A percentile compares a stretch with the other conserved stretches of the same genome.
Conservation (phyloP, 2,329 filamentous ascomycete genomes). For the Trichoderma citrinoviride region DNA sequence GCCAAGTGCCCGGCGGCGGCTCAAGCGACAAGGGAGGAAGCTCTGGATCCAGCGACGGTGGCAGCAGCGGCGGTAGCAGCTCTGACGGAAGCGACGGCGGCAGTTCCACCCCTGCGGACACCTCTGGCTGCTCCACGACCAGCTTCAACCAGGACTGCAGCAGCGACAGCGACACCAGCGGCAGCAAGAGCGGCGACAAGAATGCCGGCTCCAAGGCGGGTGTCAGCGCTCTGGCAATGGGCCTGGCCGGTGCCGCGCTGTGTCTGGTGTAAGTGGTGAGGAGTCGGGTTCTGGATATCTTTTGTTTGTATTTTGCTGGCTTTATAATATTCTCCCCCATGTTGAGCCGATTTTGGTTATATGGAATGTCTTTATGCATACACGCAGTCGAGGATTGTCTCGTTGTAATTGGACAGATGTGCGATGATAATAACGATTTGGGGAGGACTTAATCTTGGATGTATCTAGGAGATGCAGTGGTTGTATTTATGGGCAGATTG, state of each 20-base stretch:
- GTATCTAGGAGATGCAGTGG: not conserved
- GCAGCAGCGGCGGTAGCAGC: constrained; percentile 18
- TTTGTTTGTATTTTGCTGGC: not conserved
- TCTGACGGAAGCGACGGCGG: constrained; percentile 23
- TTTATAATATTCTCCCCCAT: not conserved
- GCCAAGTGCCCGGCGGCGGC: constrained; percentile 27
- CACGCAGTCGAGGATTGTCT: not conserved
- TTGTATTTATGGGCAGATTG: constrained; percentile 9
- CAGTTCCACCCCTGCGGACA: constrained; percentile 27
- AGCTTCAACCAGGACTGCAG: constrained; percentile 44
- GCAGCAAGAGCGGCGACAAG: constrained; percentile 34
- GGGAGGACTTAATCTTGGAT: not conserved
- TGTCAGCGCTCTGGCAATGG: constrained; percentile 39
- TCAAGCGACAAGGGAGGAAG: constrained; percentile 4
- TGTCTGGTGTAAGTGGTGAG: constrained; percentile 34
- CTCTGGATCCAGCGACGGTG: constrained; percentile 16
- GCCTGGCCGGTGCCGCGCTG: constrained; percentile 38
- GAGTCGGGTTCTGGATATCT: not conserved
- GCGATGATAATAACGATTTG: constrained; percentile 12
- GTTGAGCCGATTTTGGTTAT: not conserved
- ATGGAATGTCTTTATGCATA: constrained; percentile 13
- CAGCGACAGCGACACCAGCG: constrained; percentile 31
- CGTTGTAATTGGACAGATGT: not conserved
- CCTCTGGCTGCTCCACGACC: constrained; percentile 36
- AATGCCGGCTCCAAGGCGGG: constrained; percentile 35